Evolutionary conservation across 163 green algal species (phyloP).

Genomic region (Scenedesmus sp.): DNA sequence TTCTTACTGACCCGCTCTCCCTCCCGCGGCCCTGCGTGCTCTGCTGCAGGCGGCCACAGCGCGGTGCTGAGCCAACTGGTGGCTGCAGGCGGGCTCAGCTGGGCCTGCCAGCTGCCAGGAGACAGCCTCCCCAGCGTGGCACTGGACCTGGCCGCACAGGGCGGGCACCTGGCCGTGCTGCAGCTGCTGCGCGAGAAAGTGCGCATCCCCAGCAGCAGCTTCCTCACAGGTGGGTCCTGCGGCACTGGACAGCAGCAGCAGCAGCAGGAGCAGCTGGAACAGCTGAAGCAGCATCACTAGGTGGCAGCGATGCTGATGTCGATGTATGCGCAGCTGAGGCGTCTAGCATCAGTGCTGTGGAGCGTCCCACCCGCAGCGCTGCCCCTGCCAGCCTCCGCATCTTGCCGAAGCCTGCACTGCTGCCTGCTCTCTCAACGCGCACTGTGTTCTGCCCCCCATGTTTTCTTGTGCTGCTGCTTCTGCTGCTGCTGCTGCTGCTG

Average conservation of each 20-base stretch:
- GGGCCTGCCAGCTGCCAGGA: constrained; percentile 38
- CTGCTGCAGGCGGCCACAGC: constrained; percentile 35
- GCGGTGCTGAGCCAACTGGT: constrained; percentile 27
- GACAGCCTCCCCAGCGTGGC: constrained; percentile 1
- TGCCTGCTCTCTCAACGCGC: not conserved
- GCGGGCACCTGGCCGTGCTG: constrained; percentile 19
- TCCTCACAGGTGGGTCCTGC: not conserved
- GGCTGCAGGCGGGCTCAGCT: not conserved
- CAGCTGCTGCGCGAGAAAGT: constrained; percentile 14
- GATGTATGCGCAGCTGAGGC: no score
- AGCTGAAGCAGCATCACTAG: not conserved
- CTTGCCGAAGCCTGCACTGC: not conserved
- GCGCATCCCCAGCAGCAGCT: not conserved
- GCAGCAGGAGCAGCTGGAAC: not conserved
- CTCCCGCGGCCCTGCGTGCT: no score
- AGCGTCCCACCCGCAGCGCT: no score
- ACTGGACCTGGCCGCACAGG: constrained; percentile 42
- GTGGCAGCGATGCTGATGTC: not conserved
- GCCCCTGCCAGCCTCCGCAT: no score
- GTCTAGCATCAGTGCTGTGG: no score
- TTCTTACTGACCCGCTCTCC: no score
- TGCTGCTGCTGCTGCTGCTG: constrained; percentile 14
- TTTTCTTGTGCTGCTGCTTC: not conserved
- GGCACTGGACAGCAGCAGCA: not conserved
- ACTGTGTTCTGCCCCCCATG: not conserved